phyloP scores from a whole-genome alignment of 352 stramenopile genomes.

The Phytophthora ramorum region DNA sequence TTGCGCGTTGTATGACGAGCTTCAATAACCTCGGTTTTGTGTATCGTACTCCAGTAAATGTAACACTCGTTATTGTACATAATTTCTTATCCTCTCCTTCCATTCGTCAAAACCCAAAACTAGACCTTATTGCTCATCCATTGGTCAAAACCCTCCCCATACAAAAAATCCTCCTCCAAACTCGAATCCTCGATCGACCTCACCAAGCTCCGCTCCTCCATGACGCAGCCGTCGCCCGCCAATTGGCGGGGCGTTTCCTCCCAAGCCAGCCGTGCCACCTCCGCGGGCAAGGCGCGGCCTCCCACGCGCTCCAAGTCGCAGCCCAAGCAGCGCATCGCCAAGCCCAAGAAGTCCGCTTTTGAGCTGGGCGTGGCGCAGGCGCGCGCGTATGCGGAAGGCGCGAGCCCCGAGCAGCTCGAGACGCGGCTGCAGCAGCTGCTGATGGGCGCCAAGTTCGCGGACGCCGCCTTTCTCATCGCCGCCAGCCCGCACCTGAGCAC shows the following conservation, averaged over 20 bases:
- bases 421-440: slow-evolving; percentile 63
- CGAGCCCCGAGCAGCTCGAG: slow-evolving; percentile 61
- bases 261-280: slow-evolving; percentile 14
- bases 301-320: slow-evolving; percentile 53
- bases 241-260: slow-evolving; percentile 43
- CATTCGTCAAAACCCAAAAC: too few relatives aligned
- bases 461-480: slow-evolving; percentile 78
- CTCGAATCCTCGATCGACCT: not conserved
- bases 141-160: slow-evolving; percentile 20
- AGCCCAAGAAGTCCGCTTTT: slow-evolving; percentile 30
- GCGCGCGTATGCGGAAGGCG: slow-evolving; percentile 36
- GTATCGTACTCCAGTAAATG: slow-evolving; percentile 21
- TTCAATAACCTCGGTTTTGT: slow-evolving; percentile 11
- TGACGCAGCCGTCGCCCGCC: slow-evolving; percentile 40
- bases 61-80: too few relatives aligned
- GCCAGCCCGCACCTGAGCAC: slow-evolving; percentile 47
- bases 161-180: slow-evolving; percentile 17
- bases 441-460: slow-evolving; percentile 47
- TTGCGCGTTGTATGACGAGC: not conserved
- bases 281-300: slow-evolving; percentile 24
- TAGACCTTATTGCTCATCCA: not conserved
- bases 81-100: too few relatives aligned
- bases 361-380: slow-evolving; percentile 49
- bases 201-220: slow-evolving; percentile 10
- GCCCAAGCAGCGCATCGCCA: slow-evolving; percentile 57